Base-by-base conservation (phyloP, 805 yeast species). In the Ogataea saltuana region DNA sequence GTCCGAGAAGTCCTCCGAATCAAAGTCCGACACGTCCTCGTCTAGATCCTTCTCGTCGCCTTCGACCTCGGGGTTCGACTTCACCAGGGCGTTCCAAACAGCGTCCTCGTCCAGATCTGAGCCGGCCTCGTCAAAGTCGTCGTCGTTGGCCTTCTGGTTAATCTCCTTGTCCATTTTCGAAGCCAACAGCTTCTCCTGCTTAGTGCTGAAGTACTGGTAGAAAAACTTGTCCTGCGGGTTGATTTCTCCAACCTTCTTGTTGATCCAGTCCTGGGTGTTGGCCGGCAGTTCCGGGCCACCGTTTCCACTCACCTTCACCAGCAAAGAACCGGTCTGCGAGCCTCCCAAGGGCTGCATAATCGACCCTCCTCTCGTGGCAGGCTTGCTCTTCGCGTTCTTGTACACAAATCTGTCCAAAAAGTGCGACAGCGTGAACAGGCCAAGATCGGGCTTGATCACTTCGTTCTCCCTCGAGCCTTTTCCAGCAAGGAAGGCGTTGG, bases 321-420 rank as follows among this genome's bases (percentile, higher is more conserved):
- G 71, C 41, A 85, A 66, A 4, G 82, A 69, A 8, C 85, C 87
- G 16, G 87, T 82, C 49, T 83, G 85, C 1, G 81, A 75, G 50
- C 97, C 97, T 33, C 95, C 89, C 51, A 93, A 72, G 39, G 99
- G 98, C 72, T 93, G 99, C 98, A 93, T 93, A 61, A 93, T 90
- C 33, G 97, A 88, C 4, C 85, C 72, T 58, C 98, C 98, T 61
- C 85, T 82, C n/a, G 82, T 69, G 25, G 71, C 63, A 15, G 81
- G 72, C 64, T 84, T 86, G 56, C 80, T 84, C 69, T 88, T 88
- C 36, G 97, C 88, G 63, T 89, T 88, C 68, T 88, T 85, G 71
- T 93, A 93, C 29, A 93, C 97, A 68, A 95, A 93, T 64, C 95
- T 80, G 66, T 93, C 97, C 68, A 93, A 75, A 79, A 93, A 93